Conservation (phyloP, 2,329 filamentous ascomycete genomes). For the Colletotrichum sp. region DNA sequence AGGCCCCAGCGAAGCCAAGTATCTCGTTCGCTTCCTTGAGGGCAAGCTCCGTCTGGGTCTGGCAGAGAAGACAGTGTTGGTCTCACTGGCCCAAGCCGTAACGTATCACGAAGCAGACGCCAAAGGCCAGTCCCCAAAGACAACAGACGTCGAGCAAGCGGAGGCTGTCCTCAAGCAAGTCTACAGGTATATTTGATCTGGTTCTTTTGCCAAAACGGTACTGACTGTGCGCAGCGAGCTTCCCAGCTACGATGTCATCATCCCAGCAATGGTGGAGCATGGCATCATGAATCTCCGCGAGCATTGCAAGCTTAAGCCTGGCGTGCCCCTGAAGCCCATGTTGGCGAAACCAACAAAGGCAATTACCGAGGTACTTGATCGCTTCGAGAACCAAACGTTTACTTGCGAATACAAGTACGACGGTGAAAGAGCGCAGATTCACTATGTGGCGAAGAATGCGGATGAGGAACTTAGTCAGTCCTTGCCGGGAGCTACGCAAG, state of each 20-base stretch:
- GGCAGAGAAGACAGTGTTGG: conserved; percentile 90
- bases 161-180: conserved; percentile 89
- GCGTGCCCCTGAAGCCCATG: conserved; percentile 97
- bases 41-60: conserved; percentile 92
- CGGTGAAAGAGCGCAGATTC: conserved; percentile 96
- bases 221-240: conserved; percentile 72
- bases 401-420: conserved; percentile 99
- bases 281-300: conserved; percentile 85
- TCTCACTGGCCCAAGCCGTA: conserved; percentile 87
- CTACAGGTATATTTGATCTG: conserved; percentile 66
- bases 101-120: conserved; percentile 81
- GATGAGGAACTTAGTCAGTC: conserved; percentile 71
- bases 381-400: conserved; percentile 93
- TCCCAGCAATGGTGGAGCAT: conserved; percentile 86
- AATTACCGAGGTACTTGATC: conserved; percentile 95
- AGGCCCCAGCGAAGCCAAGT: conserved; percentile 94
- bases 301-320: conserved; percentile 89
- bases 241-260: conserved; percentile 93
- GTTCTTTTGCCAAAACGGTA: not conserved
- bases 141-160: conserved; percentile 80
- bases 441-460: conserved; percentile 88
- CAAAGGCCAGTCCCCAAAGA: conserved; percentile 72
- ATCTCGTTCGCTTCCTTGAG: conserved; percentile 88
- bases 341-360: conserved; percentile 98
- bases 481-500: conserved; percentile 64